Percentiles rank a stretch among this genome's conserved stretches.
These are phyloP conservation scores for Paraurostyla sp. DNA, from an alignment of 73 alveolate species.

Conservation along the genomic window DNA sequence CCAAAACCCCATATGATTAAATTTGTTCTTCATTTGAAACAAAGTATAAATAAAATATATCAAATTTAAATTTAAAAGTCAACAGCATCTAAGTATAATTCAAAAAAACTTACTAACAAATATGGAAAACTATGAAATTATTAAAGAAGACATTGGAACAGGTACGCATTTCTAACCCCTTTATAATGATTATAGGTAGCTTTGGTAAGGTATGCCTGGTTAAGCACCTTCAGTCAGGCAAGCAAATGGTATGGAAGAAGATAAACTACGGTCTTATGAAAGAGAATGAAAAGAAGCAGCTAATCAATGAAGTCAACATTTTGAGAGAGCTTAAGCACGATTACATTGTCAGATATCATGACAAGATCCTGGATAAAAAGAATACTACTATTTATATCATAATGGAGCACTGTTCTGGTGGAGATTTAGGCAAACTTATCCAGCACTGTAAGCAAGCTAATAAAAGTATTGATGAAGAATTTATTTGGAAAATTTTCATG, in stretches of 20 bases:
- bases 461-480: slow-evolving; percentile 89
- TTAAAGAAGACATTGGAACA: slow-evolving; percentile 85
- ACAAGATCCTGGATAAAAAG: slow-evolving; percentile 92
- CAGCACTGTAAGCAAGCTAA: slow-evolving; percentile 80
- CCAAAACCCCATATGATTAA: too few species aligned
- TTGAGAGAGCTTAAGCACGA: slow-evolving; percentile 95
- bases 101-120: background rate
- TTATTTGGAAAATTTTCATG: slow-evolving; percentile 93
- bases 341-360: slow-evolving; percentile 94
- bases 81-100: background rate
- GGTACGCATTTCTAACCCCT: slow-evolving; percentile 73
- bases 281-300: slow-evolving; percentile 94
- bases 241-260: slow-evolving; percentile 95
- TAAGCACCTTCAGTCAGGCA: slow-evolving; percentile 77
- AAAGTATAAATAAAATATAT: too few species aligned
- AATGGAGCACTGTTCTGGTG: slow-evolving; percentile 98
- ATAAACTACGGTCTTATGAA: slow-evolving; percentile 94
- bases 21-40: too few species aligned
- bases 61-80: too few species aligned
- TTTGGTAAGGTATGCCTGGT: slow-evolving; percentile 89
- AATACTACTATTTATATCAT: slow-evolving; percentile 88
- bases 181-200: background rate
- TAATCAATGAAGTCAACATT: slow-evolving; percentile 95
- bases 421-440: slow-evolving; percentile 92
- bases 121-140: slow-evolving; percentile 93